Base-by-base conservation (phyloP, 495 filamentous ascomycete species). In the Polyplosphaeria fusca region DNA sequence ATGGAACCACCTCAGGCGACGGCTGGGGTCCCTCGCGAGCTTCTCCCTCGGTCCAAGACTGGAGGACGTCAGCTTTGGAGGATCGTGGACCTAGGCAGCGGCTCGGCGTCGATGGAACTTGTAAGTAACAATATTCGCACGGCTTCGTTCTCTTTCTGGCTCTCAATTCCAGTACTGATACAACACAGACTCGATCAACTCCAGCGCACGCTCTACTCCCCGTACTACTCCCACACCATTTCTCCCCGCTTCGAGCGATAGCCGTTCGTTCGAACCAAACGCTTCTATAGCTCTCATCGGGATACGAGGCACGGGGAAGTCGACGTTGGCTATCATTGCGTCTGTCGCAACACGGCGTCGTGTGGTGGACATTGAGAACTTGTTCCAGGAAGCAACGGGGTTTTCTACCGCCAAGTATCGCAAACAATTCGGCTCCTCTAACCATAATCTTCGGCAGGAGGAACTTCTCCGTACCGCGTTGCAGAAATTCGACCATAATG, bases 221-320 rank as follows among this genome's bases (percentile, higher is more conserved):
- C 55, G 39, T 23, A 52, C 51, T 30, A 54, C 39, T 18, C 51
- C 51, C 11, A 50, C 54, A 5, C 54, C n/a, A 48, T n/a, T n/a
- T 38, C 19, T 42, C 45, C 22, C 22, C 25, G n/a, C 44, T 41
- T 42, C 42, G 18, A 20, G 13, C 23, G 47, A 52, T 14, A 13
- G 5, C 20, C 47, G 41, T 16, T 9, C 30, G 20, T 89, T 89
- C 64, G 72, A 78, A 25, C 68, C 74, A 0, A 76, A 84, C 59
- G 82, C 85, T 2, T 88, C 87, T 1, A 80, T 92, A 47, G 85
- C 89, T 1, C 74, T 92, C 18, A 79, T 90, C 22, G 88, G 88
- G 19, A 81, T 86, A 49, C 83, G 85, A 16, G 86, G 88, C 2
- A 84, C 85, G 4, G 87, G 87, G 13, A 91, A 91, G 67, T 83